Percentiles rank a stretch among this genome's conserved stretches.
Evolutionary conservation across 768 basidiomycete species (phyloP).

Genomic region (Tricholoma flavovirens): DNA sequence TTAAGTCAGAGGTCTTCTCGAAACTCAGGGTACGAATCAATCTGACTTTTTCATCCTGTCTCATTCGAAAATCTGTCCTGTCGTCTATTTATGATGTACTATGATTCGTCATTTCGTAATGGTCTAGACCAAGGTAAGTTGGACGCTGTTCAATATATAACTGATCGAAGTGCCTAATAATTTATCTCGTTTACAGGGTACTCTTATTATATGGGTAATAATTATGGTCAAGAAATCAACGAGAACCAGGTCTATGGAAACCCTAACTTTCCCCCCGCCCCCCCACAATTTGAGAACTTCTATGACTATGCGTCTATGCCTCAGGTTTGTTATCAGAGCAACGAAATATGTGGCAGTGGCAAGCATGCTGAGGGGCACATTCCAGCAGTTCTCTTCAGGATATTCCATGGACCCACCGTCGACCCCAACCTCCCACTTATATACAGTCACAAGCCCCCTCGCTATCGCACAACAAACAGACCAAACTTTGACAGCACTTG

Average conservation of each 20-base stretch:
- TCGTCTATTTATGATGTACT: conserved; percentile 10
- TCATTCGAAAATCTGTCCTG: neutral
- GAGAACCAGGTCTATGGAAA: neutral
- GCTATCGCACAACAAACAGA: conserved; percentile 18
- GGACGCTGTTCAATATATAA: neutral
- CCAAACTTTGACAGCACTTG: conserved; percentile 17
- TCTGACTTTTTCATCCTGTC: neutral
- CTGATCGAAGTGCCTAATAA: neutral
- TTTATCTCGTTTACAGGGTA: conserved; percentile 3
- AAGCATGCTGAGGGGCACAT: neutral
- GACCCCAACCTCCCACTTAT: conserved; percentile 1
- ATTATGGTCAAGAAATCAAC: neutral
- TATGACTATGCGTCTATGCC: conserved; percentile 1
- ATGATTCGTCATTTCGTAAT: conserved; percentile 8
- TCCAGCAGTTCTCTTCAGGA: neutral
- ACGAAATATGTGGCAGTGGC: neutral
- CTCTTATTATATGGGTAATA: conserved; percentile 7
- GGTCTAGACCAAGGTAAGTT: conserved; percentile 6
- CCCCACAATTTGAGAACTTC: conserved; percentile 6
- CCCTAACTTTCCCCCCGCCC: neutral
- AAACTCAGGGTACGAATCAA: neutral
- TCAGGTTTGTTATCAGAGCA: conserved; percentile 6
- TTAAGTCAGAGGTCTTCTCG: conserved; percentile 2
- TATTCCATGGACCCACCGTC: neutral
- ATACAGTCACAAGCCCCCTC: conserved; percentile 11